Conservation (phyloP, 345 rosid genomes). For the Camelina sativa region DNA sequence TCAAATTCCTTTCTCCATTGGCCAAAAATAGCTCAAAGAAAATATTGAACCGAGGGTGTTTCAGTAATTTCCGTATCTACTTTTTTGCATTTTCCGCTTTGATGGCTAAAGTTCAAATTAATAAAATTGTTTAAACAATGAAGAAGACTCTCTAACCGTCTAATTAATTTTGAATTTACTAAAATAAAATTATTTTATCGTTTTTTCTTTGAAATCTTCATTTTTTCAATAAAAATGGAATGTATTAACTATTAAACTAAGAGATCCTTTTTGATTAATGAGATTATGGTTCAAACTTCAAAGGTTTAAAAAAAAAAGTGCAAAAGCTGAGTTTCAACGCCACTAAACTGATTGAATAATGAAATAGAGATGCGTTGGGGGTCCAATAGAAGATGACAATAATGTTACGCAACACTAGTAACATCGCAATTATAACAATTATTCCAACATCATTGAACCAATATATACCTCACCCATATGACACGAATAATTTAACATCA, state of each 20-base stretch:
- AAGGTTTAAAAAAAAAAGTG: neutral
- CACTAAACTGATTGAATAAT: neutral
- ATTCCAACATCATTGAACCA: constrained; percentile 3
- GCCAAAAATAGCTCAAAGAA: neutral
- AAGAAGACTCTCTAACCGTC: constrained; percentile 21
- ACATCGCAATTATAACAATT: neutral
- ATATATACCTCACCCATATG: neutral
- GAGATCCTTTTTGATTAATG: neutral
- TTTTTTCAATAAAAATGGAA: neutral
- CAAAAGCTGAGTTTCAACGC: constrained; percentile 19
- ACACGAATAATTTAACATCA: neutral
- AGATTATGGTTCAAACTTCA: neutral
- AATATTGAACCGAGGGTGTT: constrained; percentile 8
- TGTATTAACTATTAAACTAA: neutral
- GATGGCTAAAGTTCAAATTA: constrained; percentile 22
- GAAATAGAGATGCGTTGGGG: neutral
- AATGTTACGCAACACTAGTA: neutral
- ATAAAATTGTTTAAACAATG: neutral
- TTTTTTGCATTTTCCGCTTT: constrained; percentile 5
- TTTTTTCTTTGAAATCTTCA: neutral
- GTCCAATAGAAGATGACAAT: neutral
- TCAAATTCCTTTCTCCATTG: constrained; percentile 13
- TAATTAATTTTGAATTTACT: neutral
- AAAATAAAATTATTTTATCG: neutral
- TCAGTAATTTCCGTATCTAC: neutral